Percentiles rank a stretch among this genome's conserved stretches.
These are phyloP conservation scores for Stentor coeruleus DNA, from an alignment of 73 alveolate genomes.

Conservation along the genomic window DNA sequence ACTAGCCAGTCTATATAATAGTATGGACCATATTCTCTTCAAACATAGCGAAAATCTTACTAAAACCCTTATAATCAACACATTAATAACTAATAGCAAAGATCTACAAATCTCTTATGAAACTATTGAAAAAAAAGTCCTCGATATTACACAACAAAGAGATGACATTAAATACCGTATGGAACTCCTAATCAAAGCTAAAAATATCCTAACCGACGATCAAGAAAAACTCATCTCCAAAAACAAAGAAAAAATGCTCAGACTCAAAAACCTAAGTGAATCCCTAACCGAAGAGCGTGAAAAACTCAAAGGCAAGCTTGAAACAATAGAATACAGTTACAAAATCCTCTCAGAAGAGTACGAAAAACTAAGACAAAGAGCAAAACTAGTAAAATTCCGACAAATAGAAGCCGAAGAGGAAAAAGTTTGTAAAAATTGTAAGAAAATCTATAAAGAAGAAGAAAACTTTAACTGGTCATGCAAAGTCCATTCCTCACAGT, in stretches of 20 bases:
- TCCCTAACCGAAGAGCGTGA: conserved; percentile 17
- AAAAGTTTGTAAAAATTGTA: conserved; percentile 58
- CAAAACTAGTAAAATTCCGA: conserved; percentile 40
- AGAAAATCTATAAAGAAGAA: conserved; percentile 49
- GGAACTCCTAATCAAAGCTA: background rate
- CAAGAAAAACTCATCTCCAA: background rate
- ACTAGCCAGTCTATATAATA: background rate
- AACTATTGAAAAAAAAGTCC: background rate
- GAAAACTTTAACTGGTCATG: conserved; percentile 73
- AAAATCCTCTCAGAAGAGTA: conserved; percentile 36
- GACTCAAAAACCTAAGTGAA: conserved; percentile 31
- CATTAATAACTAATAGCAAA: background rate
- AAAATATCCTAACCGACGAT: background rate
- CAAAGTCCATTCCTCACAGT: conserved; percentile 52
- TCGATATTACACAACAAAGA: background rate
- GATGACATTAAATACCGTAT: background rate
- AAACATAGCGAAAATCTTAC: background rate
- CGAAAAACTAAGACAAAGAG: conserved; percentile 45
- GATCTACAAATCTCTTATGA: background rate
- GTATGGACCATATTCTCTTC: background rate
- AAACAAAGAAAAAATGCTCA: conserved; percentile 30
- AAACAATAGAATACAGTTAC: conserved; percentile 33
- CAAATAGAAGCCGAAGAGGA: conserved; percentile 29
- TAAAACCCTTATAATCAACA: background rate
- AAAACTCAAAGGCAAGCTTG: conserved; percentile 32